Conservation (phyloP, 148 eudicot genomes). For the Fagopyrum esculentum region DNA sequence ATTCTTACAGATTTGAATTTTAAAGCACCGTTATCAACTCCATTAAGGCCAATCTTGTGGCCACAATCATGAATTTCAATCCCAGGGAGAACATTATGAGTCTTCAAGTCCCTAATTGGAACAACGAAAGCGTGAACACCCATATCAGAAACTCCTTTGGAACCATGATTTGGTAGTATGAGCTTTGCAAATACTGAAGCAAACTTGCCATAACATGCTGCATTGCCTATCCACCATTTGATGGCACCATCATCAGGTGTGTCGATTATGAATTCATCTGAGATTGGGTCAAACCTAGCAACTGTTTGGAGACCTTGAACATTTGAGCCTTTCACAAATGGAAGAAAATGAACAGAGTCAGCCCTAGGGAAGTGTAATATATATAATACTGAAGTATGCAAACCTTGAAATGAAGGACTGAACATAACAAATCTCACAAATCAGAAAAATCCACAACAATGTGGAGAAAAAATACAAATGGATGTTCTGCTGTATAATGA, state of each 20-base stretch:
- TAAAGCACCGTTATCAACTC: constrained; percentile 93
- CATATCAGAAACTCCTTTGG: constrained; percentile 73
- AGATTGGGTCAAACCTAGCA: constrained; percentile 74
- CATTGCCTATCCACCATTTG: constrained; percentile 98
- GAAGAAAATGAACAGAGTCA: background rate
- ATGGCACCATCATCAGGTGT: constrained; percentile 91
- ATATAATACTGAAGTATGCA: background rate
- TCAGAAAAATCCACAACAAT: background rate
- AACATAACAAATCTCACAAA: background rate
- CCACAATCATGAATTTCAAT: constrained; percentile 93
- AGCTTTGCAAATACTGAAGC: constrained; percentile 90
- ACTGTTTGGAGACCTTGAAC: constrained; percentile 88
- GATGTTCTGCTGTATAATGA: background rate
- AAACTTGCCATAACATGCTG: constrained; percentile 90
- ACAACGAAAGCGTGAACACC: constrained; percentile 96
- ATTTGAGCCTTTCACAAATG: constrained; percentile 59
- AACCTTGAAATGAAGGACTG: background rate
- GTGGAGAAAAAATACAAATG: too few relatives aligned
- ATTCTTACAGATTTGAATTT: constrained; percentile 75
- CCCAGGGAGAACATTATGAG: constrained; percentile 71
- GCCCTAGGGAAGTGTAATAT: background rate
- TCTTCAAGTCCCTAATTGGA: constrained; percentile 75
- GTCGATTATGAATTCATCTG: constrained; percentile 74
- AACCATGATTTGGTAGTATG: constrained; percentile 65
- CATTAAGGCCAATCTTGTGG: constrained; percentile 89